Percentiles rank a stretch among this genome's conserved stretches.
These are phyloP conservation scores for Pterulicium gracile DNA, from an alignment of 1,284 basidiomycete genomes.

Conservation along the genomic window DNA sequence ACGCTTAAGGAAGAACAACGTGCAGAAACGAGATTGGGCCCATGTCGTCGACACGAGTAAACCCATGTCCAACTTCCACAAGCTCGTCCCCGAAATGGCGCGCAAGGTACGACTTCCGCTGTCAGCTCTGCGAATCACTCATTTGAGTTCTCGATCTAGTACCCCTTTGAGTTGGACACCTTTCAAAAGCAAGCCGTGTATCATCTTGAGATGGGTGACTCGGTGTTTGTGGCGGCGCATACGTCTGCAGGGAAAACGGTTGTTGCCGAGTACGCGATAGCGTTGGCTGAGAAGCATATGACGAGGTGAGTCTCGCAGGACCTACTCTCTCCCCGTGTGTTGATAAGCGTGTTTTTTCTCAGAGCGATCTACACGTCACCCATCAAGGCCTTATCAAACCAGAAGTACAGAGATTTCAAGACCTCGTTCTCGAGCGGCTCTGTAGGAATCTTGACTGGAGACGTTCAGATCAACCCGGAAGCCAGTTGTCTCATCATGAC, in stretches of 20 bases:
- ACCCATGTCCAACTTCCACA: constrained; percentile 79
- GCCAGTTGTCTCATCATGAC: constrained; percentile 97
- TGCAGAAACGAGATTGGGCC: constrained; percentile 92
- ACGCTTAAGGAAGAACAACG: constrained; percentile 27
- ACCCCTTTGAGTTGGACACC: constrained; percentile 79
- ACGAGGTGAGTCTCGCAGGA: constrained; percentile 54
- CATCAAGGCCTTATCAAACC: constrained; percentile 98
- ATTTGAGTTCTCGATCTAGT: constrained; percentile 29
- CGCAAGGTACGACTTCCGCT: constrained; percentile 44
- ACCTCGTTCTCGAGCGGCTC: constrained; percentile 87
- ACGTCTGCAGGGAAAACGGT: constrained; percentile 99
- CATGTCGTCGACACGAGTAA: constrained; percentile 93
- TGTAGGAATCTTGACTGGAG: constrained; percentile 95
- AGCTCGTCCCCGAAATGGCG: constrained; percentile 87
- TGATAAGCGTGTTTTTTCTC: constrained; percentile 3
- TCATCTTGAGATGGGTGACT: constrained; percentile 94
- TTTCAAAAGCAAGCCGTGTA: constrained; percentile 99
- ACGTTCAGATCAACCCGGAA: constrained; percentile 99
- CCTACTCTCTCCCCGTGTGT: constrained; percentile 4
- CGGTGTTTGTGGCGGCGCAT: constrained; percentile 98
- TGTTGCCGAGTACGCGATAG: constrained; percentile 98
- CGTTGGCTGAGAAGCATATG: constrained; percentile 96
- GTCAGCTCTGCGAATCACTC: constrained; percentile 1
- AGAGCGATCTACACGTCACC: constrained; percentile 98
- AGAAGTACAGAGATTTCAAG: constrained; percentile 99